Base-by-base conservation (phyloP, 192 early-diverging fungal species). In the Oehlia diaphana region DNA sequence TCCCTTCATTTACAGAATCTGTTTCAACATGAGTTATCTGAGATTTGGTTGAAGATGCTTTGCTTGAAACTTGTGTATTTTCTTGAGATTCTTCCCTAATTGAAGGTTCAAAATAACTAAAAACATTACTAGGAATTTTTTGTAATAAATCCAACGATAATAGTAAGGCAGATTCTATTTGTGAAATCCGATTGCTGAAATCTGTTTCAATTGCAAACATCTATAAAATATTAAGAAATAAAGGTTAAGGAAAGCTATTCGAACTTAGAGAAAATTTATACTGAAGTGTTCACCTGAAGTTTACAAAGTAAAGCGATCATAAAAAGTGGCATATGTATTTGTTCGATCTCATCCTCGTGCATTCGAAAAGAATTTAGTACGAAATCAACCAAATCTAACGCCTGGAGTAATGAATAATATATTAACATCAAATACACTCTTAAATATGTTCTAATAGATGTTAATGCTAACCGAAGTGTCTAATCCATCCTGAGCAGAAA, bases 311-410 rank as follows among this genome's bases (percentile, higher is more conserved):
- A 72, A 8, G 87, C 85, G 37, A 90, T 86, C 69, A 95, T 72
- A 28, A 94, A 89, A 81, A 96, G 86, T 0, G 96, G 95, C 2
- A 96, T 74, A 80, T 98, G 96, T 61, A 96, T 87, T 35, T 91
- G 92, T 66, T 90, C 87, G 42, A 91, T 91, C 37, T 96, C 95
- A 16, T 96, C 95, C 49, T 96, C 95, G 61, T 89, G 89, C 61
- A 95, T 84, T 77, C 93, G 93, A 79, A 96, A 91, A 1, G 89
- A 87, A 63, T 90, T 84, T 4, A 96, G 75, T n/a, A 93, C 87
- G 72, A 95, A 98, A 19, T 90, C 84, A 31, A 95, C 84, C 71
- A 96, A 81, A 19, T 88, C 83, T 63, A 92, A 83, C 0, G 84
- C 83, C 47, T 87, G 85, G 0, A 47, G 82, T 26, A 16, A n/a